phyloP scores from a whole-genome alignment of 768 basidiomycete species.

The Podaxis sp. region DNA sequence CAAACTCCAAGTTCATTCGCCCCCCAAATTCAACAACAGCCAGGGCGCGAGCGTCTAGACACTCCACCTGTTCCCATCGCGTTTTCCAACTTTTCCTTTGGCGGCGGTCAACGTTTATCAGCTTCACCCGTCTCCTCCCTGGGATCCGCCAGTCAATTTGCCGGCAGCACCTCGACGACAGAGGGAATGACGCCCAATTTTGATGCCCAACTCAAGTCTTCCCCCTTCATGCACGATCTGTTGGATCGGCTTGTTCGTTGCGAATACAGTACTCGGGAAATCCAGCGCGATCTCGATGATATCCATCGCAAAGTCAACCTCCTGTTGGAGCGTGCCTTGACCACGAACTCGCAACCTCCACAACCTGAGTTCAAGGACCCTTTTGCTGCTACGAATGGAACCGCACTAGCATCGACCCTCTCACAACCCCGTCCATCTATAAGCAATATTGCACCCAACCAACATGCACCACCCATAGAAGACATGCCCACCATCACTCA shows the following conservation, averaged over 20 bases:
- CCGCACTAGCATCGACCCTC: constrained; percentile 16
- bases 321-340: constrained; percentile 64
- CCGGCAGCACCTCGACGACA: constrained; percentile 16
- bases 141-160: constrained; percentile 65
- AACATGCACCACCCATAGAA: constrained; percentile 52
- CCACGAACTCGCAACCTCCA: constrained; percentile 20
- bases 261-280: constrained; percentile 65
- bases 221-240: constrained; percentile 72
- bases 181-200: constrained; percentile 47
- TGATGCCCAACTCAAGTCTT: constrained; percentile 71
- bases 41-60: constrained; percentile 28
- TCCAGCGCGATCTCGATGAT: constrained; percentile 70
- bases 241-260: constrained; percentile 69
- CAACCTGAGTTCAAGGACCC: constrained; percentile 85
- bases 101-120: constrained; percentile 45
- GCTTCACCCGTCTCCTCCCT: constrained; percentile 77
- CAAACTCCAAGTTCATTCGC: constrained; percentile 23
- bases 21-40: constrained; percentile 31
- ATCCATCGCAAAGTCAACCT: constrained; percentile 75
- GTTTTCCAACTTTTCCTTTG: constrained; percentile 35
- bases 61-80: constrained; percentile 44
- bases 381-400: constrained; percentile 46
- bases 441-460: constrained; percentile 69
- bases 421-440: constrained; percentile 53
- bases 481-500: constrained; percentile 76